Percentiles rank a stretch among this genome's conserved stretches.
These are phyloP conservation scores for Fragaria vesca DNA, from an alignment of 306 rosid genomes.

Conservation along the genomic window DNA sequence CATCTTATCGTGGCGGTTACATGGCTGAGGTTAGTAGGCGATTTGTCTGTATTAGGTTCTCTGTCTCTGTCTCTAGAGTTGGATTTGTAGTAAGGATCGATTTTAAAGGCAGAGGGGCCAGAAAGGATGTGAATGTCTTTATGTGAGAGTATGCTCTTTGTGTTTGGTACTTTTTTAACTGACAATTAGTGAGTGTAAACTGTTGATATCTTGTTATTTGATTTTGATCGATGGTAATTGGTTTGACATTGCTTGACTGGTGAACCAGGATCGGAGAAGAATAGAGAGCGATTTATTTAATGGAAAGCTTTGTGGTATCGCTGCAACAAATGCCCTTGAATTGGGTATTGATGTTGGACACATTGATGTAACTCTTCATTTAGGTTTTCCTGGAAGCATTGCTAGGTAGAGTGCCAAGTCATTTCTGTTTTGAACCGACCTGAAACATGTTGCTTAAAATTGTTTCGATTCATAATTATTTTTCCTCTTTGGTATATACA, in stretches of 20 bases:
- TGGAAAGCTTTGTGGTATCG: slow-evolving; percentile 85
- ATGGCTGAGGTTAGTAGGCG: slow-evolving; percentile 59
- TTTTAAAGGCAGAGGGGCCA: background rate
- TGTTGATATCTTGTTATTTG: slow-evolving; percentile 9
- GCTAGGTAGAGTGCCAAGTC: slow-evolving; percentile 54
- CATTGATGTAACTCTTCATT: slow-evolving; percentile 89
- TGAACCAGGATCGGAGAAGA: slow-evolving; percentile 77
- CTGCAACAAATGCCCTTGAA: slow-evolving; percentile 99
- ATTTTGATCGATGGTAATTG: slow-evolving; percentile 1
- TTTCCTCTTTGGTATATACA: slow-evolving; percentile 9
- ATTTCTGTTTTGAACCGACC: slow-evolving; percentile 4
- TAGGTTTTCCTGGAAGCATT: slow-evolving; percentile 96
- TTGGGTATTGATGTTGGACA: slow-evolving; percentile 98
- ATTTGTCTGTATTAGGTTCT: background rate
- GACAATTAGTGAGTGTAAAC: background rate
- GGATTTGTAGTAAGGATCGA: background rate
- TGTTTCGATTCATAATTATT: slow-evolving; percentile 17
- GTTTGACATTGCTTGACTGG: slow-evolving; percentile 22
- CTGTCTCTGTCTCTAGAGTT: background rate
- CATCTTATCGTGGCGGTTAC: slow-evolving; percentile 92
- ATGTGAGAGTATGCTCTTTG: background rate
- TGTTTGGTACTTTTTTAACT: slow-evolving; percentile 1
- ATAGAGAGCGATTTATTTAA: slow-evolving; percentile 83
- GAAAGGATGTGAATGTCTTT: background rate
- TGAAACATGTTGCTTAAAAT: slow-evolving; percentile 17